phyloP scores from a whole-genome alignment of 2,329 filamentous ascomycete genomes.

The Nothophoma quercina region DNA sequence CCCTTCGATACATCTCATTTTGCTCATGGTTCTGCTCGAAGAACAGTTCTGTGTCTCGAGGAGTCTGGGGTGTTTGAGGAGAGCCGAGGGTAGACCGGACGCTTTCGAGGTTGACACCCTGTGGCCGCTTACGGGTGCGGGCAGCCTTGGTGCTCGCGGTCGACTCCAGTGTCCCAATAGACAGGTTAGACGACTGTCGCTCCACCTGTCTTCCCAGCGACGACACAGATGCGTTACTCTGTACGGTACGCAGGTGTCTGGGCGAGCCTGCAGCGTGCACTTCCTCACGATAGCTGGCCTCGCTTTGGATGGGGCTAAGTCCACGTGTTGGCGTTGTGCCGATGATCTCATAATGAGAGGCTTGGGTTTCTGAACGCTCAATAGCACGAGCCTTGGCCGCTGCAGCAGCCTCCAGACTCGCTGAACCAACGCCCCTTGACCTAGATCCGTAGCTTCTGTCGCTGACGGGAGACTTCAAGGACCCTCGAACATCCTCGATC shows the following conservation, averaged over 20 bases:
- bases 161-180: conserved; percentile 66
- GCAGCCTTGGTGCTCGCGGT: conserved; percentile 66
- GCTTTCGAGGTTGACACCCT: conserved; percentile 61
- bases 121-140: conserved; percentile 60
- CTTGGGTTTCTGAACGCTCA: conserved; percentile 42
- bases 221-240: conserved; percentile 60
- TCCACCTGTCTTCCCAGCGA: conserved; percentile 67
- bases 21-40: conserved; percentile 63
- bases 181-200: conserved; percentile 62
- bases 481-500: conserved; percentile 60
- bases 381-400: conserved; percentile 50
- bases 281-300: conserved; percentile 73
- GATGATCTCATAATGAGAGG: conserved; percentile 48
- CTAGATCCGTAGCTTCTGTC: conserved; percentile 55
- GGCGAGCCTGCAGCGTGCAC: conserved; percentile 44
- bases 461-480: conserved; percentile 51
- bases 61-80: conserved; percentile 38
- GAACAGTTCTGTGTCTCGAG: conserved; percentile 57
- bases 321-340: conserved; percentile 61
- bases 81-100: conserved; percentile 56
- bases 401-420: conserved; percentile 41
- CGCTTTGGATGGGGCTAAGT: conserved; percentile 89
- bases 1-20: conserved; percentile 64
- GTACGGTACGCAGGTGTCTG: conserved; percentile 57
- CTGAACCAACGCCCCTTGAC: conserved; percentile 29